Percentiles rank a stretch among this genome's conserved stretches.
phyloP scores from a whole-genome alignment of 139 green algal genomes.

The Coelastrella sp. region DNA sequence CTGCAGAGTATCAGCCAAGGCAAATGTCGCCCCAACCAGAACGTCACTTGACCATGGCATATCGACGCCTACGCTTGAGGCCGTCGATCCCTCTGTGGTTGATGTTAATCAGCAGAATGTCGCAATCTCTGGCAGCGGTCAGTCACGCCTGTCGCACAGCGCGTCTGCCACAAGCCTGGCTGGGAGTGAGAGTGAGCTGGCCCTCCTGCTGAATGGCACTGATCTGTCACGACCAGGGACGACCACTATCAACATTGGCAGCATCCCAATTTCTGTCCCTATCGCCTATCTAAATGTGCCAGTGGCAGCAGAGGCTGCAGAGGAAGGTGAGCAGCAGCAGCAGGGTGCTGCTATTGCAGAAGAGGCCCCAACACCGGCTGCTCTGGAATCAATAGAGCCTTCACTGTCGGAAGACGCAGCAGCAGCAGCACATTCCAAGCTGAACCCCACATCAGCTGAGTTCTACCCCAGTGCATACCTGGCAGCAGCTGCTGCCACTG shows the following conservation, averaged over 20 bases:
- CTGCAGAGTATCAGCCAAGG: not conserved
- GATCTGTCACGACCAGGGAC: constrained; percentile 23
- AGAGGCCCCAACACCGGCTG: not conserved
- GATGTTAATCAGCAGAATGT: not conserved
- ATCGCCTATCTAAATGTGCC: not conserved
- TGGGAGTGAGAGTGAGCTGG: constrained; percentile 22
- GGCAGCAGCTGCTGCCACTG: constrained; percentile 38
- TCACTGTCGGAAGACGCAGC: not conserved
- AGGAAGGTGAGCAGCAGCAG: not conserved
- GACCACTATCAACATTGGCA: constrained; percentile 39
- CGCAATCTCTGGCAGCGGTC: constrained; percentile 10
- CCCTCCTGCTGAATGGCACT: constrained; percentile 14
- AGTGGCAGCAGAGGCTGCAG: constrained; percentile 21
- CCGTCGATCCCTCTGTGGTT: not conserved
- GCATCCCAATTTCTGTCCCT: constrained; percentile 27
- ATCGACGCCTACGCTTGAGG: not conserved
- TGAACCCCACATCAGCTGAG: constrained; percentile 31
- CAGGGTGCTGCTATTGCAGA: not conserved
- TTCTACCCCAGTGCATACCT: constrained; percentile 44
- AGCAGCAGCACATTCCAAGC: not conserved
- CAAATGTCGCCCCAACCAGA: not conserved
- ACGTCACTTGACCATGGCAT: not conserved
- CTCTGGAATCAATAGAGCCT: not conserved
- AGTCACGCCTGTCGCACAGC: not conserved
- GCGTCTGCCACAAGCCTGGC: not conserved